Evolutionary conservation across 1,139 yeast species (phyloP).

Genomic region (Magnusiomyces paraingens): DNA sequence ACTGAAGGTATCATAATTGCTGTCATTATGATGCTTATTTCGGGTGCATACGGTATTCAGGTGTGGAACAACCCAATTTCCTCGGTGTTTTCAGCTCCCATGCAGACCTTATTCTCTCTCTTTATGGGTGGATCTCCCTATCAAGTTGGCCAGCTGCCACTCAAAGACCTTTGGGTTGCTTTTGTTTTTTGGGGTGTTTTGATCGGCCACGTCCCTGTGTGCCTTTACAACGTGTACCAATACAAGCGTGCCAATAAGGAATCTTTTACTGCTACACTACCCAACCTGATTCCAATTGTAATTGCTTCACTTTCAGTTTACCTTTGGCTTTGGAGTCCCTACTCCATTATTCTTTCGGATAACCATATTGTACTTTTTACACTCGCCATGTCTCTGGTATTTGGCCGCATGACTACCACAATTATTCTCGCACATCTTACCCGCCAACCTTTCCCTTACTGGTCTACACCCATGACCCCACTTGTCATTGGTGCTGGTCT

Average conservation of each 20-base stretch:
- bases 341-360: conserved; percentile 30
- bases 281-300: conserved; percentile 33
- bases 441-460: conserved; percentile 54
- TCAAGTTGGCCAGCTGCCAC: conserved; percentile 21
- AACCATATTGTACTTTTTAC: conserved; percentile 54
- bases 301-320: conserved; percentile 26
- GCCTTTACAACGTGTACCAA: conserved; percentile 51
- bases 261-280: conserved; percentile 44
- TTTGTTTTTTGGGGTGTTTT: conserved; percentile 46
- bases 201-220: conserved; percentile 41
- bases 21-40: conserved; percentile 44
- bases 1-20: conserved; percentile 73
- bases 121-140: conserved; percentile 12
- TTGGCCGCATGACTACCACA: conserved; percentile 54
- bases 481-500: conserved; percentile 33
- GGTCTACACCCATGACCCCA: conserved; percentile 35
- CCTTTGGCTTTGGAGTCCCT: conserved; percentile 35
- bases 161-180: conserved; percentile 32
- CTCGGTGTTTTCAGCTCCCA: conserved; percentile 17
- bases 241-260: conserved; percentile 41
- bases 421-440: conserved; percentile 67
- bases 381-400: conserved; percentile 58
- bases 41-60: conserved; percentile 57
- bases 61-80: conserved; percentile 43
- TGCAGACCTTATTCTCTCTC: conserved; percentile 1